Evolutionary conservation across 768 basidiomycete genomes (phyloP).

Genomic region (Russula dissimulans): DNA sequence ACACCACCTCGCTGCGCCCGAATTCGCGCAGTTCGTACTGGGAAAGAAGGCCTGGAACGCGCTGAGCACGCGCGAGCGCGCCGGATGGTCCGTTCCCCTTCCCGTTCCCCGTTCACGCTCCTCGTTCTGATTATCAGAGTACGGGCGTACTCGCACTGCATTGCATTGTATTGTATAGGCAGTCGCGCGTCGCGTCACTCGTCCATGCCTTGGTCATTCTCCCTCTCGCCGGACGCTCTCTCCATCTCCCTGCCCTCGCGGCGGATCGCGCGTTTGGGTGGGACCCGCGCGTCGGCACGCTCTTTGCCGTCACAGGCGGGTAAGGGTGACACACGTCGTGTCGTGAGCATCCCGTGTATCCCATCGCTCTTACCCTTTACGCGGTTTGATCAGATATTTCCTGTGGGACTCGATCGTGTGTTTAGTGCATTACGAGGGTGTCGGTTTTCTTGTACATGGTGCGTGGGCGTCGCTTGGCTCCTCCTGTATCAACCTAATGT

Average conservation of each 20-base stretch:
- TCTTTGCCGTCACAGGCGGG: constrained; percentile 66
- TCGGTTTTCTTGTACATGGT: constrained; percentile 77
- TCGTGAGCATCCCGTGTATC: neutral
- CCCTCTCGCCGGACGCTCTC: constrained; percentile 47
- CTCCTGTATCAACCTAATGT: neutral
- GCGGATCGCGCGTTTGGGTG: constrained; percentile 73
- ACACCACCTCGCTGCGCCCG: constrained; percentile 51
- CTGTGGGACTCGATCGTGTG: constrained; percentile 77
- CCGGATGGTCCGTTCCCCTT: constrained; percentile 2
- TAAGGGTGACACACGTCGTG: constrained; percentile 25
- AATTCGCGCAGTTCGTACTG: constrained; percentile 31
- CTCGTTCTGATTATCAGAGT: neutral
- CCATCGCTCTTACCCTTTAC: neutral
- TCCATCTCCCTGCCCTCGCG: constrained; percentile 38
- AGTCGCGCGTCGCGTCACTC: constrained; percentile 63
- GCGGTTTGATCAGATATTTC: constrained; percentile 47
- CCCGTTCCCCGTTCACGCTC: neutral
- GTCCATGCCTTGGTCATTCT: constrained; percentile 61
- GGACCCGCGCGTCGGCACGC: constrained; percentile 45
- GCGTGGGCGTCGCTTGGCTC: constrained; percentile 16
- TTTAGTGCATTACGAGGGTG: constrained; percentile 53
- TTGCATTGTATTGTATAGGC: constrained; percentile 34
- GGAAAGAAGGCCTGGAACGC: constrained; percentile 38
- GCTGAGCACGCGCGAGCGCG: neutral
- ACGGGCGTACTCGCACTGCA: too few species aligned